Evolutionary conservation across 805 yeast genomes (phyloP).

Genomic region (Candida sphagnicola): DNA sequence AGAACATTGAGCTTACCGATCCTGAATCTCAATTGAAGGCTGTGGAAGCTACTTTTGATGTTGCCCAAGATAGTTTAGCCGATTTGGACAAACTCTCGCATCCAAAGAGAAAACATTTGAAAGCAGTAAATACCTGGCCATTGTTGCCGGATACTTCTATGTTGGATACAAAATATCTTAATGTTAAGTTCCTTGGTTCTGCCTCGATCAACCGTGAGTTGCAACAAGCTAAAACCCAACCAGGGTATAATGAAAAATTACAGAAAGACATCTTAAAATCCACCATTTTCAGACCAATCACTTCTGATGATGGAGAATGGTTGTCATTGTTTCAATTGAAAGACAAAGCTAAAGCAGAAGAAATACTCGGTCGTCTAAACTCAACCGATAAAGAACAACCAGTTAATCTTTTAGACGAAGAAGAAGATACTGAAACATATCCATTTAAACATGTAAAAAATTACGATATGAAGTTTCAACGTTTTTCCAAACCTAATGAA

Average conservation of each 20-base stretch:
- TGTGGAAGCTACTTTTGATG: constrained; percentile 77
- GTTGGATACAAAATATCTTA: constrained; percentile 72
- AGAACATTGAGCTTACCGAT: constrained; percentile 36
- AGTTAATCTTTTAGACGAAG: constrained; percentile 37
- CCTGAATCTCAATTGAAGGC: constrained; percentile 61
- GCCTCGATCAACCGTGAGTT: constrained; percentile 45
- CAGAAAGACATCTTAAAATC: constrained; percentile 43
- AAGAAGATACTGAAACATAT: constrained; percentile 37
- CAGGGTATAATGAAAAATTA: constrained; percentile 26
- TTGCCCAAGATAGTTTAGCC: constrained; percentile 45
- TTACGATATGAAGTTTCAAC: constrained; percentile 64
- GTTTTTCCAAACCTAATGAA: constrained; percentile 45
- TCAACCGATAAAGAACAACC: constrained; percentile 44
- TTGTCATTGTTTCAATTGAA: constrained; percentile 48
- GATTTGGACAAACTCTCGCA: constrained; percentile 54
- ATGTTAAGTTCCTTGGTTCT: constrained; percentile 59
- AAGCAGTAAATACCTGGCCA: constrained; percentile 75
- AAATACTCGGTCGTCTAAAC: constrained; percentile 24
- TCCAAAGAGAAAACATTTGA: constrained; percentile 70
- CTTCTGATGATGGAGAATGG: constrained; percentile 73
- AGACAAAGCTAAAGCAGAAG: constrained; percentile 20
- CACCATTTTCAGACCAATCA: constrained; percentile 70
- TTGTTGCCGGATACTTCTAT: constrained; percentile 88
- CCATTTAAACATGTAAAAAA: constrained; percentile 68
- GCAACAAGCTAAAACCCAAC: constrained; percentile 23